A percentile compares a stretch with the other conserved stretches of the same genome.
Conservation (phyloP, 805 yeast species). For the Nakazawaea wyomingensis region DNA sequence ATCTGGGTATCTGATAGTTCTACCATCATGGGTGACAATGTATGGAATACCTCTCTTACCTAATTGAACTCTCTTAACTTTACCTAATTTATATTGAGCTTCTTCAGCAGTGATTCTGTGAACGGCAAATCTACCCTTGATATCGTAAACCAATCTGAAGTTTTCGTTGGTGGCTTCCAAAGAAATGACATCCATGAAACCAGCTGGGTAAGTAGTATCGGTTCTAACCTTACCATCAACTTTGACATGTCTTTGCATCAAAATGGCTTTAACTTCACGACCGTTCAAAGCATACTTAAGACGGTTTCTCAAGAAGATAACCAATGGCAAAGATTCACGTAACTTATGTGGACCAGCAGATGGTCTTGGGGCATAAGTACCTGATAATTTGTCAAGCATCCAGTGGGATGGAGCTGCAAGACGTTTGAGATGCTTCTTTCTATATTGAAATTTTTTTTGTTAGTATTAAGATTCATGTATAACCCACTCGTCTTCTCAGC, state of each 20-base stretch:
- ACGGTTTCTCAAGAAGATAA: constrained; percentile 97
- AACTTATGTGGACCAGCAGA: constrained; percentile 99
- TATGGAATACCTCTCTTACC: constrained; percentile 99
- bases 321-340: constrained; percentile 96
- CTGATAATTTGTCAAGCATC: constrained; percentile 99
- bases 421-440: constrained; percentile 99
- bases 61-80: constrained; percentile 96
- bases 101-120: constrained; percentile 99
- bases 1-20: constrained; percentile 99
- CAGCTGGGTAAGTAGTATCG: constrained; percentile 98
- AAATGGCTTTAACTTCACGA: constrained; percentile 96
- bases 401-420: constrained; percentile 99
- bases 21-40: constrained; percentile 99
- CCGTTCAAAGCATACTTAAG: constrained; percentile 98
- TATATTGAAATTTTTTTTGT: constrained; percentile 24
- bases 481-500: no score
- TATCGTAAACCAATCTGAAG: constrained; percentile 98
- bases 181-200: constrained; percentile 98
- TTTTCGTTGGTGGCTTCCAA: constrained; percentile 98
- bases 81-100: constrained; percentile 96
- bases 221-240: constrained; percentile 99
- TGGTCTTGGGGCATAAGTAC: constrained; percentile 99
- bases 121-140: constrained; percentile 98
- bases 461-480: no score
- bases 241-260: constrained; percentile 97